These are phyloP conservation scores for Fraxinus baroniana DNA, from an alignment of 305 asterid genomes.

Conservation along the genomic window DNA sequence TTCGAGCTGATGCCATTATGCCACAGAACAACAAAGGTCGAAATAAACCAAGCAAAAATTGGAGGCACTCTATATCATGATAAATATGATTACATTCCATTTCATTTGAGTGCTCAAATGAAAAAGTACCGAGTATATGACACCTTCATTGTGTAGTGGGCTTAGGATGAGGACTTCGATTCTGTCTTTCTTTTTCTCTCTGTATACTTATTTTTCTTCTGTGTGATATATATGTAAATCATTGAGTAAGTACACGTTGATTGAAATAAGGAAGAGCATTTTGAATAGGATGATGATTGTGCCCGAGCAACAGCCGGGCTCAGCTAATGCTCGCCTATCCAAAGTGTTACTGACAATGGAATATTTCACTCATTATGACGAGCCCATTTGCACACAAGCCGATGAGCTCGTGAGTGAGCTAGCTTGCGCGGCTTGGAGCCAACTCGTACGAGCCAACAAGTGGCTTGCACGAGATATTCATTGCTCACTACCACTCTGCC, in stretches of 20 bases:
- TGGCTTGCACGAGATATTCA: too few species aligned
- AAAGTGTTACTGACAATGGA: too few species aligned
- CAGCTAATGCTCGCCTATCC: too few species aligned
- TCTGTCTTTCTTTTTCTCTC: conserved; percentile 6
- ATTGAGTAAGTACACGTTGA: neutral
- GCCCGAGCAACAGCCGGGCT: neutral
- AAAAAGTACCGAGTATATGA: neutral
- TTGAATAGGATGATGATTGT: neutral
- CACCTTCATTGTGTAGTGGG: conserved; percentile 8
- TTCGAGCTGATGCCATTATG: conserved; percentile 47
- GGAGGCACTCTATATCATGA: conserved; percentile 78
- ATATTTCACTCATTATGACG: neutral
- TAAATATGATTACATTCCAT: neutral
- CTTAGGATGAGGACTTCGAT: conserved; percentile 4
- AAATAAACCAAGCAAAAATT: conserved; percentile 50
- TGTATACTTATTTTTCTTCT: neutral
- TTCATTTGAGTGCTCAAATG: neutral
- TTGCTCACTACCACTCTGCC: too few species aligned
- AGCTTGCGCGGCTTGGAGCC: neutral
- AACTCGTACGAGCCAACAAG: too few species aligned
- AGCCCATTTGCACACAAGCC: neutral
- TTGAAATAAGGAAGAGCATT: neutral
- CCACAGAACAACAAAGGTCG: conserved; percentile 37
- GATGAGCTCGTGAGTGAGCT: neutral
- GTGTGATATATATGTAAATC: conserved; percentile 21